phyloP scores from a whole-genome alignment of 371 early-diverging fungal species.

The Quaeritorhiza haematococci region DNA sequence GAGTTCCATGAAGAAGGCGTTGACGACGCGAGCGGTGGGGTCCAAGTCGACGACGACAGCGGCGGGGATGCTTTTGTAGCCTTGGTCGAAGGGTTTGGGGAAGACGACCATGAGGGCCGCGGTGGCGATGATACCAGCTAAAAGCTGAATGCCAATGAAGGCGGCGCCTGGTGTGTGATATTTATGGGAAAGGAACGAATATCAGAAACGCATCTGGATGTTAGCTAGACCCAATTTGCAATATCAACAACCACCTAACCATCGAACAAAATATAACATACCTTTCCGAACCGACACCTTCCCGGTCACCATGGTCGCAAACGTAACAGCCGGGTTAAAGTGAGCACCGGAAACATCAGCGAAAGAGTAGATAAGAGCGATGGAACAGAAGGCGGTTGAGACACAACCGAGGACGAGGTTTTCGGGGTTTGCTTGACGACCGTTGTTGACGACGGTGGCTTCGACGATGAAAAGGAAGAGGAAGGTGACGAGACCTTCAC shows the following conservation, averaged over 20 bases:
- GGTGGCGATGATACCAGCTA: slow-evolving; percentile 55
- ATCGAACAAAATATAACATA: slow-evolving; percentile 5
- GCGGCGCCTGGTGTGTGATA: slow-evolving; percentile 37
- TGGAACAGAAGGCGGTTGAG: slow-evolving; percentile 48
- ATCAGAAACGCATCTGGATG: no score
- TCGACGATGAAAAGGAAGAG: slow-evolving; percentile 51
- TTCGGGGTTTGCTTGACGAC: slow-evolving; percentile 39
- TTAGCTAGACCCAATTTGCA: background rate
- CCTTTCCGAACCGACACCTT: slow-evolving; percentile 52
- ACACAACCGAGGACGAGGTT: slow-evolving; percentile 48
- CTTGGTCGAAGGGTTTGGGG: slow-evolving; percentile 37
- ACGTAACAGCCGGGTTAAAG: slow-evolving; percentile 68
- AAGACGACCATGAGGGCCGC: slow-evolving; percentile 49
- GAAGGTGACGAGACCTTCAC: slow-evolving; percentile 50
- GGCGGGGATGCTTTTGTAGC: slow-evolving; percentile 31
- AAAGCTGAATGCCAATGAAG: slow-evolving; percentile 56
- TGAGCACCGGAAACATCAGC: slow-evolving; percentile 62
- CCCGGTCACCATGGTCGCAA: slow-evolving; percentile 59
- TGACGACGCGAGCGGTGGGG: slow-evolving; percentile 22
- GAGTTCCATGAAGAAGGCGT: slow-evolving; percentile 57
- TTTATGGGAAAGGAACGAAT: background rate
- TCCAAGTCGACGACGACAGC: slow-evolving; percentile 35
- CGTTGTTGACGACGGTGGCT: slow-evolving; percentile 45
- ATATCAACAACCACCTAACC: no score
- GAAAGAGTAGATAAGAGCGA: slow-evolving; percentile 70